Conservation (phyloP, 768 basidiomycete species). For the Hygrophorus russula region DNA sequence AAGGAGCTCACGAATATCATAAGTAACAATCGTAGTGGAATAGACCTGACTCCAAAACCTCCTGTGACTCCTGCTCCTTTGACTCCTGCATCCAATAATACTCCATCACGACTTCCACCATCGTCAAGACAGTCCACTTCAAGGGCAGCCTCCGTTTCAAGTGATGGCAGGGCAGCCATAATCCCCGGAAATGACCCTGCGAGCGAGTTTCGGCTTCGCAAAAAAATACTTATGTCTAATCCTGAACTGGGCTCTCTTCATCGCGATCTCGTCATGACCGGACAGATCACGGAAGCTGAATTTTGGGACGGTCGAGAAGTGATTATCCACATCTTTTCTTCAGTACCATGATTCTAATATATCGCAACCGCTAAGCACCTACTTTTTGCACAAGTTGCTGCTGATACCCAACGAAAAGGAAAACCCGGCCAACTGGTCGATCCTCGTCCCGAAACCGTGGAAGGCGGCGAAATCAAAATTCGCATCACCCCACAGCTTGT, state of each 20-base stretch:
- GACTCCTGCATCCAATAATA: slow-evolving; percentile 15
- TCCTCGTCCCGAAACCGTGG: slow-evolving; percentile 75
- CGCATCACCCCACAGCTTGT: slow-evolving; percentile 86
- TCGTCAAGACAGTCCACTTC: slow-evolving; percentile 40
- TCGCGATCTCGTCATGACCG: slow-evolving; percentile 75
- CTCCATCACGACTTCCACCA: slow-evolving; percentile 20
- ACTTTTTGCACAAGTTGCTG: slow-evolving; percentile 62
- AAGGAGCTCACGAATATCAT: slow-evolving; percentile 68
- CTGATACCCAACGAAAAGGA: slow-evolving; percentile 68
- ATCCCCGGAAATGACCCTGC: slow-evolving; percentile 48
- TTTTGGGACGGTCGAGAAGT: slow-evolving; percentile 98
- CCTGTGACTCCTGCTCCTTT: slow-evolving; percentile 17
- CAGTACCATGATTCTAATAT: slow-evolving; percentile 8
- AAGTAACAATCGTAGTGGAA: slow-evolving; percentile 49
- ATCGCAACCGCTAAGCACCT: slow-evolving; percentile 42
- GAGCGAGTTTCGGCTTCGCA: slow-evolving; percentile 62
- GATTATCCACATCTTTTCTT: slow-evolving; percentile 11
- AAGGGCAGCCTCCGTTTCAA: slow-evolving; percentile 52
- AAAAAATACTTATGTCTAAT: slow-evolving; percentile 68
- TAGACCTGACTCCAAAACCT: slow-evolving; percentile 18
- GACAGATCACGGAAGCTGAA: slow-evolving; percentile 83
- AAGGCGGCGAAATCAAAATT: slow-evolving; percentile 80
- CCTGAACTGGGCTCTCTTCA: slow-evolving; percentile 75
- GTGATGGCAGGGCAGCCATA: slow-evolving; percentile 39
- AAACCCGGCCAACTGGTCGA: slow-evolving; percentile 80